Evolutionary conservation across 345 rosid genomes (phyloP), one percentile per base, ranked within the genome.

Genomic region (Arabis hirsuta): DNA sequence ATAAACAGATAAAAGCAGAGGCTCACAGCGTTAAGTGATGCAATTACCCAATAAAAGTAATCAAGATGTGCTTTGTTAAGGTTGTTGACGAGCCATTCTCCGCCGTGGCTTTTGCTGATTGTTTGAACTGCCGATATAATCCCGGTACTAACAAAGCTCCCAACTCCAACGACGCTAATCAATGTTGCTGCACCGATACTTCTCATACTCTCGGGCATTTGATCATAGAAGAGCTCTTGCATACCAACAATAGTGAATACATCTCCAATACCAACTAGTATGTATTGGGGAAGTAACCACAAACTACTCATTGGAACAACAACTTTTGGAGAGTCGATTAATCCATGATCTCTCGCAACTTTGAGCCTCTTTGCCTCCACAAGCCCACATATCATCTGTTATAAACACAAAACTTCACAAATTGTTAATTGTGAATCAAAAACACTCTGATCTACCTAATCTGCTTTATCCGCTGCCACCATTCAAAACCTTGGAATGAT

Each of bases 231-330:
- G 80, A 94, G 38, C 79, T 91, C 92, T 76, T 89, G 95, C 67
- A 94, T 67, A 19, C 98, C 97, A n/a, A 94, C 83, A 6, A 94
- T 67, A 3, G 88, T 63, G 76, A 94, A 89, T 5, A 80, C 88
- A 34, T 94, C 98, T 1, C 83, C 83, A 1, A 87, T 8, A 26
- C 88, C 96, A 0, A 80, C 71, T 5, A 91, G 75, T 32, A 87
- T 66, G 68, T 91, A 91, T 32, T 91, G 98, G 0, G 98, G 98
- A n/a, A 91, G 82, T 39, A 94, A 67, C 96, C 96, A 89, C 85
- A 90, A 85, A 7, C 92, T 67, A 9, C 84, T 82, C 87, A 91
- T 87, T 0, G 98, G 97, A 4, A 90, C 83, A 4, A 60, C 34
- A 2, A 66, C 82, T 77, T 85, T 84, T 0, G 96, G 97, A 41